Base-by-base conservation (phyloP, 495 filamentous ascomycete species). In the Xylaria bambusicola region DNA sequence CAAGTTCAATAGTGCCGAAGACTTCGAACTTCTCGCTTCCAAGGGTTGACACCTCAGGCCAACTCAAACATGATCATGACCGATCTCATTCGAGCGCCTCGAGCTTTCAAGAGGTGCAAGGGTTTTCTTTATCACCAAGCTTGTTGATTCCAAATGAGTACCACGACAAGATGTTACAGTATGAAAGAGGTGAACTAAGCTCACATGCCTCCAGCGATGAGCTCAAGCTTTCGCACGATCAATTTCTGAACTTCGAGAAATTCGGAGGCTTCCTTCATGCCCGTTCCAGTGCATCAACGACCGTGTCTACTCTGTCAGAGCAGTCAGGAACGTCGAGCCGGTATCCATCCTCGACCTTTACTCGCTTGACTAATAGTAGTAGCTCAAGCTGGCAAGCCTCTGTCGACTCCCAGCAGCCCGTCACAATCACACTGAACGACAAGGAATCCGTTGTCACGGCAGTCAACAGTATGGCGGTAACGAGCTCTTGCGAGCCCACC, bases 51-150 rank as follows among this genome's bases (percentile, higher is more conserved):
- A 62, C 60, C 27, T 52, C 62, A 27, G 35, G 52, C 1, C 68
- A 60, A 29, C 31, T 67, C 61, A 42, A 70, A 24, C 71, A 69
- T 27, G 60, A 62, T 2, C 65, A 67, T 6, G 66, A 63, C 38
- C 67, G 74, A 26, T 70, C 72, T 40, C 65, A 70, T 6, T 81
- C 80, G 1, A 69, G 76, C 44, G 78, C 75, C 8, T 77, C 74
- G 13, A 82, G 75, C 64, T 82, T 81, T 66, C 78, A 78, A 59
- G 82, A 83, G 63, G 77, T 75, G 10, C 81, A 84, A 53, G 79
- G 79, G 46, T 83, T 84, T 64, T 73, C 66, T 51, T 66, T 84
- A 6, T 83, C 81, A 21, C 82, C 82, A 4, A 78, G 79, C 13
- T 73, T 83, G 40, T 67, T 84, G 27, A 82, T 84, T 17, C 82